Evolutionary conservation across 176 grass and related monocot species (phyloP).

Genomic region (Otatea glauca): DNA sequence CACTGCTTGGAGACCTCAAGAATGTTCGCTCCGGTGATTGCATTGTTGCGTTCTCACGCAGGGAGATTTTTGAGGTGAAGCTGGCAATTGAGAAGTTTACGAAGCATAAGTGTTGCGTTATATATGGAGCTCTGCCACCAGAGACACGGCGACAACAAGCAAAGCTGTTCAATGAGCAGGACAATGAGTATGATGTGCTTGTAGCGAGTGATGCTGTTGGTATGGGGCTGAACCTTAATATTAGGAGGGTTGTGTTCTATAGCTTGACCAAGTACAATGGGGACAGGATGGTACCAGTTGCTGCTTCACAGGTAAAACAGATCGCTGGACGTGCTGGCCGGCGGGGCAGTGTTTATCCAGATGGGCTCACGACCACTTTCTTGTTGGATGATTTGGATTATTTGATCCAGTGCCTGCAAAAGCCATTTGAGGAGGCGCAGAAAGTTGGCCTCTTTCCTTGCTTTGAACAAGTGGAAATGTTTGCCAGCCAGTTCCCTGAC

Average conservation of each 20-base stretch:
- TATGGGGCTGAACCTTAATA: conserved; percentile 98
- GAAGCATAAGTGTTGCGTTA: conserved; percentile 93
- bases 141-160: conserved; percentile 89
- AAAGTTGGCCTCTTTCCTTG: conserved; percentile 89
- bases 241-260: conserved; percentile 88
- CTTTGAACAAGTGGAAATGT: conserved; percentile 94
- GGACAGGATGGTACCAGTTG: conserved; percentile 76
- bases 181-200: conserved; percentile 86
- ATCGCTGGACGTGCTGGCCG: conserved; percentile 91
- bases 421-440: conserved; percentile 71
- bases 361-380: conserved; percentile 89
- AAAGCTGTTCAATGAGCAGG: conserved; percentile 80
- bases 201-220: conserved; percentile 92
- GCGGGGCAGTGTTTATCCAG: conserved; percentile 86
- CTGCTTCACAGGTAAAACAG: conserved; percentile 92
- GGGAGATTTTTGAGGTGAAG: conserved; percentile 93
- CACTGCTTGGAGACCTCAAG: conserved; percentile 72
- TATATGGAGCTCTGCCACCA: conserved; percentile 89
- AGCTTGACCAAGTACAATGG: conserved; percentile 79
- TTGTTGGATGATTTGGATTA: conserved; percentile 83
- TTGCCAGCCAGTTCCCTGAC: conserved; percentile 68
- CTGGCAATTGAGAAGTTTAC: conserved; percentile 92
- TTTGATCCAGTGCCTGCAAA: conserved; percentile 88
- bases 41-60: conserved; percentile 82
- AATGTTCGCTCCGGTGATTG: conserved; percentile 85